Evolutionary conservation across 1,284 basidiomycete species (phyloP).

Genomic region (Mixia osmundae): DNA sequence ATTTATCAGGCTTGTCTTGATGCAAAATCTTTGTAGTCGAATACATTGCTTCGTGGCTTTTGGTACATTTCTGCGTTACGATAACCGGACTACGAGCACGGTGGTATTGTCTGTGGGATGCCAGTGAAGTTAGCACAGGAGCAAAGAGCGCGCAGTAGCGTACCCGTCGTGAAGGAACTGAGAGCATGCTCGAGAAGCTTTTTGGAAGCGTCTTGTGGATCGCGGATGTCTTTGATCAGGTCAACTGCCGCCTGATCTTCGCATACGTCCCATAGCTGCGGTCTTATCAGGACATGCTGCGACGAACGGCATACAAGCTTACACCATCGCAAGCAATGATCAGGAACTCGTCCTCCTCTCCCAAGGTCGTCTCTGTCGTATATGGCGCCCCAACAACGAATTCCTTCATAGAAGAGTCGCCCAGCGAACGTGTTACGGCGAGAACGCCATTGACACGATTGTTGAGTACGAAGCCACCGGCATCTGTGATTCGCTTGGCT

Average conservation of each 20-base stretch:
- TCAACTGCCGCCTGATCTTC: slow-evolving; percentile 82
- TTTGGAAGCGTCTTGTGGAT: slow-evolving; percentile 62
- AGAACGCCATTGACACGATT: slow-evolving; percentile 81
- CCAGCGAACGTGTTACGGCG: slow-evolving; percentile 84
- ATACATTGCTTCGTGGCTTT: too few species aligned
- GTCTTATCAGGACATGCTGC: not conserved
- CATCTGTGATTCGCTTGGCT: slow-evolving; percentile 88
- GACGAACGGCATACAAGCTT: slow-evolving; percentile 1
- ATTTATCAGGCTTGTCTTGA: slow-evolving; percentile 32
- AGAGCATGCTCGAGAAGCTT: slow-evolving; percentile 55
- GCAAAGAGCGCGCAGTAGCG: too few species aligned
- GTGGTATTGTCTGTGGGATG: too few species aligned
- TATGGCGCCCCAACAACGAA: slow-evolving; percentile 96
- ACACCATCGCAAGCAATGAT: slow-evolving; percentile 96
- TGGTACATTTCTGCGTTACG: too few species aligned
- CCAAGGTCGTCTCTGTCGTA: slow-evolving; percentile 83
- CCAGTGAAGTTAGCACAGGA: too few species aligned
- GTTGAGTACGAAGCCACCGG: slow-evolving; percentile 96
- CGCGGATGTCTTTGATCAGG: slow-evolving; percentile 43
- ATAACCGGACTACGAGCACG: too few species aligned
- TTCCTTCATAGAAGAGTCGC: slow-evolving; percentile 97
- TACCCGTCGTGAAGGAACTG: slow-evolving; percentile 14
- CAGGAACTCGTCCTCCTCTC: slow-evolving; percentile 75
- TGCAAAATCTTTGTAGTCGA: too few species aligned
- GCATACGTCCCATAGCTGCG: slow-evolving; percentile 89